Evolutionary conservation across 202 grass and related monocot genomes (phyloP), one percentile per base, ranked within the genome.

Genomic region (Setaria viridis): DNA sequence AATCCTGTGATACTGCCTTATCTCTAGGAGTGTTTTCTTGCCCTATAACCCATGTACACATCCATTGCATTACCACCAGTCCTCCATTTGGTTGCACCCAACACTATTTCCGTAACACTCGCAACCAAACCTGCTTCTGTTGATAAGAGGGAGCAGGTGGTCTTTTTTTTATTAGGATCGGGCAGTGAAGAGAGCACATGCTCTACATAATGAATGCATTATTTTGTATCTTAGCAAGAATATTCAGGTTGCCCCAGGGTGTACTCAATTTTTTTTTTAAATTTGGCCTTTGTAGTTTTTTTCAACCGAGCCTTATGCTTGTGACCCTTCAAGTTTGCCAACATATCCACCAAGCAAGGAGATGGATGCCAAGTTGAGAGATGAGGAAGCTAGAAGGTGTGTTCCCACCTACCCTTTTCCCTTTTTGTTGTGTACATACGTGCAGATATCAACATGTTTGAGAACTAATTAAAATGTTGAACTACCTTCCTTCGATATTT

Each of bases 291-390:
- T 88, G 58, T 80, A 94, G 92, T 91, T 94, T 82, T 91, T 94
- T 79, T 88, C 82, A 81, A 87, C 80, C 66, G 90, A 87, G 70
- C 92, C 92, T 48, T 85, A 63, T 82, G 89, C 89, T 46, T 91
- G 92, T 87, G 89, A 91, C 20, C 89, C 89, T 60, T 89, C 89
- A 74, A 89, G 83, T 66, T 81, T 94, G 84, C 92, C 92, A 9
- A 89, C 71, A 66, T 94, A 94, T 91, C 92, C 80, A 4, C 92
- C 92, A 67, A 94, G 89, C 80, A 94, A 94, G 75, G 92, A 94
- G 89, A 94, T 94, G 92, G 92, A 94, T 73, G 89, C 89, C 46
- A 94, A 89, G 79, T 80, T 94, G 60, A 91, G 89, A 57, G 92
- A 91, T 2, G 89, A 94, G 71, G 90, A 91, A 82, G 72, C 86